Evolutionary conservation across 1,139 yeast genomes (phyloP).

Genomic region (Kodamaea derodonti): DNA sequence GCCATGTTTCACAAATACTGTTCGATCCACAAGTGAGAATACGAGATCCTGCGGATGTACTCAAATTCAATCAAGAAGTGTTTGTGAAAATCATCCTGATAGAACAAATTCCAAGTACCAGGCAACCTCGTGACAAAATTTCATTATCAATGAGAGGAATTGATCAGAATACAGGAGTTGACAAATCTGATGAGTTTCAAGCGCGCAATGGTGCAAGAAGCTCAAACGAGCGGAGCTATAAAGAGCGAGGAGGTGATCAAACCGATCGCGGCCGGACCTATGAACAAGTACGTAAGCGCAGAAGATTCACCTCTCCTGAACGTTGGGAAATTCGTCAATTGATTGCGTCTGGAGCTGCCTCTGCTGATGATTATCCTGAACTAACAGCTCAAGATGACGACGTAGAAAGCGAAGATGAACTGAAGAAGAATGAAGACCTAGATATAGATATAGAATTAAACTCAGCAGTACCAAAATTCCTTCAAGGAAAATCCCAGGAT

Average conservation of each 20-base stretch:
- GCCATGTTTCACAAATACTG: slow-evolving; percentile 73
- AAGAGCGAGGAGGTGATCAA: slow-evolving; percentile 15
- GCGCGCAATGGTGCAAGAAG: neutral
- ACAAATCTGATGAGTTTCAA: slow-evolving; percentile 20
- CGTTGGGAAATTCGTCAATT: slow-evolving; percentile 86
- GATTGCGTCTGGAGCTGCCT: slow-evolving; percentile 73
- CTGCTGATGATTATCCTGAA: slow-evolving; percentile 71
- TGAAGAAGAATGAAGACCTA: slow-evolving; percentile 39
- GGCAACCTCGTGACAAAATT: slow-evolving; percentile 32
- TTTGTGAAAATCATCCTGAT: slow-evolving; percentile 56
- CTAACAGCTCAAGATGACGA: slow-evolving; percentile 28
- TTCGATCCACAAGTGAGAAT: slow-evolving; percentile 43
- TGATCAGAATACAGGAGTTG: slow-evolving; percentile 67
- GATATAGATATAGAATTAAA: slow-evolving; percentile 72
- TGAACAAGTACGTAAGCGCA: slow-evolving; percentile 17
- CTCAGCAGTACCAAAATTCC: slow-evolving; percentile 66
- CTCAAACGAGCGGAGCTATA: neutral
- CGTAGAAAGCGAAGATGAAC: slow-evolving; percentile 20
- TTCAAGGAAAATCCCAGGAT: slow-evolving; percentile 52
- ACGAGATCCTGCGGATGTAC: slow-evolving; percentile 55
- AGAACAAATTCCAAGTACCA: slow-evolving; percentile 30
- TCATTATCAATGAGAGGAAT: slow-evolving; percentile 70
- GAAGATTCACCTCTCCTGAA: slow-evolving; percentile 77
- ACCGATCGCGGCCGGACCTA: slow-evolving; percentile 13
- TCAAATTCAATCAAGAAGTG: slow-evolving; percentile 57